Conservation (phyloP, 1,139 yeast genomes). For the Yamadazyma kanchanaburiensis region DNA sequence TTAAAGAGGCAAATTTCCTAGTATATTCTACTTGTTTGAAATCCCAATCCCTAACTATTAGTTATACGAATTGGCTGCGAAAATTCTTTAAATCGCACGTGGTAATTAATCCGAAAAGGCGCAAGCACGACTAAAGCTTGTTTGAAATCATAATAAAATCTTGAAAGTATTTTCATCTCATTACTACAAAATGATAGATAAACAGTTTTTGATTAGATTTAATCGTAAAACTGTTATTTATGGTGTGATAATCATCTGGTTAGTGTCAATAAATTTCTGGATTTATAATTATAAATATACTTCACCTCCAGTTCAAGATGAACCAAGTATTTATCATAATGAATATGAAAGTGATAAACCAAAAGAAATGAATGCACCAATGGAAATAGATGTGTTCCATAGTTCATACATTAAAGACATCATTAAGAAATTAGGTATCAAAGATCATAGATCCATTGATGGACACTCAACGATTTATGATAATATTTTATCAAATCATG, state of each 20-base stretch:
- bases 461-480: conserved; percentile 21
- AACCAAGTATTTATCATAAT: conserved; percentile 10
- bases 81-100: too few relatives aligned
- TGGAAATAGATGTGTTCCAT: conserved; percentile 7
- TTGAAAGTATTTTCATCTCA: too few relatives aligned
- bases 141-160: too few relatives aligned
- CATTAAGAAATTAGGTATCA: conserved; percentile 10
- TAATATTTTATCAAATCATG: conserved; percentile 20
- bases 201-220: conserved; percentile 2
- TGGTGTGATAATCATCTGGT: conserved; percentile 10
- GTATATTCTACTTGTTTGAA: too few relatives aligned
- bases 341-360: conserved; percentile 5
- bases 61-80: too few relatives aligned
- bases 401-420: conserved; percentile 7
- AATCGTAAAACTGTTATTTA: conserved; percentile 6
- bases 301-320: neutral
- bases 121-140: too few relatives aligned
- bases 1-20: too few relatives aligned
- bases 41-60: too few relatives aligned
- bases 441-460: conserved; percentile 16
- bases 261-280: conserved; percentile 11
- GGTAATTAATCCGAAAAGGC: too few relatives aligned
- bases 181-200: too few relatives aligned
- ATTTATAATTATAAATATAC: conserved; percentile 8
- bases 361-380: conserved; percentile 1